Evolutionary conservation across 768 basidiomycete species (phyloP).

Genomic region (Rhizopogon vulgaris): DNA sequence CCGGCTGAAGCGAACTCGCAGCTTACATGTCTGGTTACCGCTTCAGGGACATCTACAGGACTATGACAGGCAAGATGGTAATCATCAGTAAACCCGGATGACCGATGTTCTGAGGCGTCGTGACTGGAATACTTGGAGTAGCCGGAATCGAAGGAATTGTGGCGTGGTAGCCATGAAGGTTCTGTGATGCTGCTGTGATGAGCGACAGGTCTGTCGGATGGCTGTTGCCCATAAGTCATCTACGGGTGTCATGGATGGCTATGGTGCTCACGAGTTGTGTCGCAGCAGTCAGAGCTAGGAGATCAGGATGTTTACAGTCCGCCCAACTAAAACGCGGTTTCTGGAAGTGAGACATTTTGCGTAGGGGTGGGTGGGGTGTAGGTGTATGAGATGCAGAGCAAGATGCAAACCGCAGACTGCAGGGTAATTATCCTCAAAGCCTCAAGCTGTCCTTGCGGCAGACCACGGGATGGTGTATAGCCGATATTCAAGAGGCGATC

Average conservation of each 20-base stretch:
- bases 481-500: not conserved
- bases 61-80: not conserved
- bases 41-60: not conserved
- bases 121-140: not conserved
- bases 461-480: not conserved
- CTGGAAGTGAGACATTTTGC: not conserved
- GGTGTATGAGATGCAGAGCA: not conserved
- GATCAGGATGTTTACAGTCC: not conserved
- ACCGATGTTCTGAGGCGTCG: not conserved
- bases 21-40: not conserved
- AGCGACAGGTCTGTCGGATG: not conserved
- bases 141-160: not conserved
- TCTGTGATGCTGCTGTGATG: not conserved
- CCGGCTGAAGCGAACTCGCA: not conserved
- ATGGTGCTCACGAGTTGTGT: constrained; percentile 1
- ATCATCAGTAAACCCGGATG: not conserved
- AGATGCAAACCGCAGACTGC: not conserved
- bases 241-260: not conserved
- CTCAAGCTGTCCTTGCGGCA: constrained; percentile 1
- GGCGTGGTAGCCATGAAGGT: constrained; percentile 1
- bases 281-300: constrained; percentile 2
- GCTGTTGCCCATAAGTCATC: not conserved
- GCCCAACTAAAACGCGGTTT: not conserved
- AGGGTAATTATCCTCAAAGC: constrained; percentile 1
- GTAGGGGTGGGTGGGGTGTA: not conserved